phyloP scores from a whole-genome alignment of 1,284 basidiomycete species.

The Tilletia setariae region DNA sequence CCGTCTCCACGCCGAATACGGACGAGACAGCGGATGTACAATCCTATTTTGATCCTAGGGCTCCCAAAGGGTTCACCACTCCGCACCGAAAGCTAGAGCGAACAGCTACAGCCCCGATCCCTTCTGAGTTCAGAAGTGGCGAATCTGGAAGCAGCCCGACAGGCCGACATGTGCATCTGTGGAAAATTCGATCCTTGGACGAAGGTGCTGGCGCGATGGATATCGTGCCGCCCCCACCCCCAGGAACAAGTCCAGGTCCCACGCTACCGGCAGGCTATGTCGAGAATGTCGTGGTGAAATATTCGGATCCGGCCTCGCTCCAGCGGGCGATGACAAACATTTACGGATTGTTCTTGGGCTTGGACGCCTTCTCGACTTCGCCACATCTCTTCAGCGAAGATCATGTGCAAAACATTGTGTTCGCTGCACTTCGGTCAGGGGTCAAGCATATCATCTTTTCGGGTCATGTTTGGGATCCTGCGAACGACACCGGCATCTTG shows the following conservation, averaged over 20 bases:
- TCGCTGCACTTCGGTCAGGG: neutral
- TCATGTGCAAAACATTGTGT: neutral
- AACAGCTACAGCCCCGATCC: no score
- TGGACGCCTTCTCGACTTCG: neutral
- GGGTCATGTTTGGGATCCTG: slow-evolving; percentile 2
- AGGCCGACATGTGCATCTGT: no score
- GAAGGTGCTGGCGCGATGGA: no score
- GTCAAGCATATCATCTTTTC: neutral
- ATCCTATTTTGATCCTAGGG: no score
- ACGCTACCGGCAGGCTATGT: neutral
- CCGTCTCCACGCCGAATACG: no score
- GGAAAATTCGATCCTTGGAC: neutral
- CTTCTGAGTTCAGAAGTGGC: no score
- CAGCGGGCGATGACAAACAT: neutral
- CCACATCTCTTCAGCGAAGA: neutral
- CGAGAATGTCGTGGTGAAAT: neutral
- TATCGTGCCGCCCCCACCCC: no score
- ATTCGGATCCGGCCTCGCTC: neutral
- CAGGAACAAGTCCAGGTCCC: no score
- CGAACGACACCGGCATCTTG: neutral
- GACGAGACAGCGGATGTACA: no score
- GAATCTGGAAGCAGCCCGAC: no score
- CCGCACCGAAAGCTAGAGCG: no score
- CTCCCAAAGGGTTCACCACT: no score
- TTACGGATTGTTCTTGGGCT: neutral